Conservation (phyloP, 2,329 filamentous ascomycete genomes). For the Raffaelea albimanens region DNA sequence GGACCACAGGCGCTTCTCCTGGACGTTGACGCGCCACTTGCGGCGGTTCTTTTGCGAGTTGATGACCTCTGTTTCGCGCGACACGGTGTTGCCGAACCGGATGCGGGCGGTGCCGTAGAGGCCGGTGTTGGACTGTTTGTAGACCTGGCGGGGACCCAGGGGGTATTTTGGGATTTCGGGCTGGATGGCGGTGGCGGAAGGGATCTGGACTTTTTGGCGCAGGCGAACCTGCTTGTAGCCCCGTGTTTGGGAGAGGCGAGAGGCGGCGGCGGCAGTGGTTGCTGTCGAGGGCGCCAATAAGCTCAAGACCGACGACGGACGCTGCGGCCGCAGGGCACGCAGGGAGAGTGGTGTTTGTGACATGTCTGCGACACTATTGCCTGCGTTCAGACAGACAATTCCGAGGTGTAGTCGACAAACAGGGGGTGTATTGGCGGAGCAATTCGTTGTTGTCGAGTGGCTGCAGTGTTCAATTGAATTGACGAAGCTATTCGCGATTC, state of each 20-base stretch:
- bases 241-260: not conserved
- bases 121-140: conserved; percentile 72
- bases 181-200: conserved; percentile 30
- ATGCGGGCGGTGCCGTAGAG: conserved; percentile 63
- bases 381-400: no score
- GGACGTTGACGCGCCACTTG: conserved; percentile 67
- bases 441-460: no score
- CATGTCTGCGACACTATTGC: no score
- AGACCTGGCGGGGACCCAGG: conserved; percentile 58
- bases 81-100: conserved; percentile 72
- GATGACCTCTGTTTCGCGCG: conserved; percentile 49
- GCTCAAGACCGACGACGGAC: no score
- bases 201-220: conserved; percentile 27
- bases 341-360: no score
- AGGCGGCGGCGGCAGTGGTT: not conserved
- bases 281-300: not conserved
- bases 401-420: no score
- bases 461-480: no score
- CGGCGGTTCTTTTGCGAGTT: conserved; percentile 51
- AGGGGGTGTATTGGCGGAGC: no score
- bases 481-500: no score
- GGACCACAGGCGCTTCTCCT: conserved; percentile 58
- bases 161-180: conserved; percentile 55
- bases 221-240: conserved; percentile 18
- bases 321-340: no score